A percentile compares a stretch with the other conserved stretches of the same genome.
Evolutionary conservation across 2,329 filamentous ascomycete genomes (phyloP).

Genomic region (Esteya vermicola): DNA sequence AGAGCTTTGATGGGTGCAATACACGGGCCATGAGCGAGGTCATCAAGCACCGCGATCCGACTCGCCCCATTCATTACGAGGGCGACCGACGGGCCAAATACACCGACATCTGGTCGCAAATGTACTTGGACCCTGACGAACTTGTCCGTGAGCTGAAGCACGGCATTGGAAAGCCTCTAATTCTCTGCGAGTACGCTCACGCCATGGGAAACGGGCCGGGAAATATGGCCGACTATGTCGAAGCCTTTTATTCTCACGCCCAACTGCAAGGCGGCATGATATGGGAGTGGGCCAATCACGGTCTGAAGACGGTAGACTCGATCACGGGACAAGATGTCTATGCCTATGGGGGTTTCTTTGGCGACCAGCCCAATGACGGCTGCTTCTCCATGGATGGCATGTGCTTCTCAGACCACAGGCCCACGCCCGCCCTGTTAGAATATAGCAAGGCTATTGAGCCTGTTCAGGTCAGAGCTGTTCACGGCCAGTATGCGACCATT

Average conservation of each 20-base stretch:
- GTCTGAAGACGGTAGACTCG: too few relatives aligned
- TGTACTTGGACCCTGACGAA: constrained; percentile 42
- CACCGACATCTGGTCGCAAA: constrained; percentile 54
- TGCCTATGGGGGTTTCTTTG: constrained; percentile 49
- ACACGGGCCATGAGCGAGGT: constrained; percentile 54
- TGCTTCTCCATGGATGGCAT: constrained; percentile 51
- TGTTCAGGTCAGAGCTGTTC: constrained; percentile 16
- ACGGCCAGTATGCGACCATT: constrained; percentile 34
- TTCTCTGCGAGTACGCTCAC: constrained; percentile 43
- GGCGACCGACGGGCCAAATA: constrained; percentile 44
- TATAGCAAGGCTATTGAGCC: constrained; percentile 44
- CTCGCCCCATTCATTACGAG: constrained; percentile 51
- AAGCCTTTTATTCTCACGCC: constrained; percentile 44
- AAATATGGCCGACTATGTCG: constrained; percentile 52
- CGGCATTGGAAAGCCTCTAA: constrained; percentile 39
- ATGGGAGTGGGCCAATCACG: constrained; percentile 54
- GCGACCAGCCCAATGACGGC: constrained; percentile 43
- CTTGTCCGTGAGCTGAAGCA: constrained; percentile 26
- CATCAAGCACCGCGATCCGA: constrained; percentile 40
- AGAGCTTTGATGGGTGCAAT: constrained; percentile 57
- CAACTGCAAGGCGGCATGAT: constrained; percentile 53
- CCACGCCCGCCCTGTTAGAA: constrained; percentile 41
- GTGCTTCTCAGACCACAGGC: constrained; percentile 35
- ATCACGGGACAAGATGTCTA: constrained; percentile 30
- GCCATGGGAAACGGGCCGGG: constrained; percentile 68